A percentile compares a stretch with the other conserved stretches of the same genome.
Evolutionary conservation across 345 rosid genomes (phyloP).

Genomic region (Bretschneidera sinensis): DNA sequence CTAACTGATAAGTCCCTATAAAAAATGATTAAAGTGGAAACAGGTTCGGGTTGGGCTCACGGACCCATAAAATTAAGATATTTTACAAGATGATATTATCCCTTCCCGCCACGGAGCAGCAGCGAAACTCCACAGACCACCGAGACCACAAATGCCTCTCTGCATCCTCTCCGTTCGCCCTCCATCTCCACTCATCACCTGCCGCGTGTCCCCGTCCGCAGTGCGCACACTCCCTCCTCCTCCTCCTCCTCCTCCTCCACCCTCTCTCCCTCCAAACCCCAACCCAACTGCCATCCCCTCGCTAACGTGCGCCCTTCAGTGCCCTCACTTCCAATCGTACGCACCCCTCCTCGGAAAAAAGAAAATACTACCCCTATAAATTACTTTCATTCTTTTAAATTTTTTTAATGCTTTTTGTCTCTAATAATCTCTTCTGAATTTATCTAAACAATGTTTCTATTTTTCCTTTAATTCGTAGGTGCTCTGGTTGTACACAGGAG

Average conservation of each 20-base stretch:
- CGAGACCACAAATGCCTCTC: slow-evolving; percentile 25
- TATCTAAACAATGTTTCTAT: no score
- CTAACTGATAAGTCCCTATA: no score
- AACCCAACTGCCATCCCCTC: no score
- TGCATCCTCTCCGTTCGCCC: slow-evolving; percentile 27
- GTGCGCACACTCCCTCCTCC: slow-evolving; percentile 13
- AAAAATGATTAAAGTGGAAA: no score
- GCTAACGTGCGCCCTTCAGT: no score
- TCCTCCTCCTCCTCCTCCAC: slow-evolving; percentile 17
- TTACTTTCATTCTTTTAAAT: background rate
- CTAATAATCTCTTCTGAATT: slow-evolving; percentile 41
- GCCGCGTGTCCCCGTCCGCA: slow-evolving; percentile 27
- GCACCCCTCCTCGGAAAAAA: background rate
- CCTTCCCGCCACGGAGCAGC: slow-evolving; percentile 24
- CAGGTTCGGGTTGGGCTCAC: background rate
- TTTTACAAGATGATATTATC: no score
- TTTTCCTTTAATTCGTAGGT: no score
- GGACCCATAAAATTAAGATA: no score
- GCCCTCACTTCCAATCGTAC: slow-evolving; percentile 60
- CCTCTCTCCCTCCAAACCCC: no score
- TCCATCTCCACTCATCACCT: slow-evolving; percentile 25
- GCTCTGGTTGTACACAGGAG: no score
- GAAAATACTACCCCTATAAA: background rate
- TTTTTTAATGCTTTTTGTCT: slow-evolving; percentile 20
- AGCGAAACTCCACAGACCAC: background rate